Conservation (phyloP, 805 yeast species). For the Nakazawaea holstii region DNA sequence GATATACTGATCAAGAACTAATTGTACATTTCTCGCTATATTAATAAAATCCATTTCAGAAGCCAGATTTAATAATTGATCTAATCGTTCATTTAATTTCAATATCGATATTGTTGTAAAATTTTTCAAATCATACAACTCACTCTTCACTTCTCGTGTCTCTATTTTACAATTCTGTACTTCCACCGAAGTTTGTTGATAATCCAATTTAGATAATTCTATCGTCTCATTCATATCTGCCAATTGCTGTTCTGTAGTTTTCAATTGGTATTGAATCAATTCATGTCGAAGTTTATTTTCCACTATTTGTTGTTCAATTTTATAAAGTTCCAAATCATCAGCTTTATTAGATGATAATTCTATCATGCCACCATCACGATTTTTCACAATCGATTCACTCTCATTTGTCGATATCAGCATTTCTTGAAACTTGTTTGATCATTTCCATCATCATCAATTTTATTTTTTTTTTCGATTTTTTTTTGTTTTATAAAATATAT, state of each 20-base stretch:
- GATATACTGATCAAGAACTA: constrained; percentile 9
- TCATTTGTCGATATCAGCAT: not conserved
- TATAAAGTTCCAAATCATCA: not conserved
- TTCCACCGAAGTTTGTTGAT: constrained; percentile 5
- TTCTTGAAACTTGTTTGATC: not conserved
- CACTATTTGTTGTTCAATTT: not conserved
- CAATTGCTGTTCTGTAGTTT: not conserved
- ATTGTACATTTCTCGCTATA: constrained; percentile 4
- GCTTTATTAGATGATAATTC: not conserved
- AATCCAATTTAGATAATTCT: not conserved
- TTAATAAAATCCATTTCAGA: not conserved
- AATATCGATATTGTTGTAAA: not conserved
- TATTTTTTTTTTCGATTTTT: not conserved
- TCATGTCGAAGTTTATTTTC: constrained; percentile 5
- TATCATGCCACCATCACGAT: not conserved
- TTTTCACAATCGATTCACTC: not conserved
- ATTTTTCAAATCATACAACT: not conserved
- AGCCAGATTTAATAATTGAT: not conserved
- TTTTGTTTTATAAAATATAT: no score
- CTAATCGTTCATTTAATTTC: constrained; percentile 1
- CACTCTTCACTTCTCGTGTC: not conserved
- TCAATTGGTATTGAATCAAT: not conserved
- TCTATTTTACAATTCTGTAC: constrained; percentile 3
- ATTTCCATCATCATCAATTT: not conserved
- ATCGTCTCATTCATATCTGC: not conserved